These are phyloP conservation scores for Flaveria brownii DNA, from an alignment of 129 eudicot species.

Conservation along the genomic window DNA sequence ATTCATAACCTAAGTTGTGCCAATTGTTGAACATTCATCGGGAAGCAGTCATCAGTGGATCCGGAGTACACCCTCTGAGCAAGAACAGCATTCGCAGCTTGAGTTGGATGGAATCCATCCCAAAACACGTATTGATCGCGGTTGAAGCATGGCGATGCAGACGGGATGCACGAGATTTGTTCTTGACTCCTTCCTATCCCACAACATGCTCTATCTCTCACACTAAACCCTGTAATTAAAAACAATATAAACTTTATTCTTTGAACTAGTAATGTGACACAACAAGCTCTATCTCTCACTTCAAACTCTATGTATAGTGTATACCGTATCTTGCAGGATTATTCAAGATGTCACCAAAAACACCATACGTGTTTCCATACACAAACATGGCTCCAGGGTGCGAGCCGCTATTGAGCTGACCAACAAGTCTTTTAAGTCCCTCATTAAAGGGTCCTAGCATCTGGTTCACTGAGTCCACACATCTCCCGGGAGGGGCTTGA, in stretches of 20 bases:
- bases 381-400: conserved; percentile 81
- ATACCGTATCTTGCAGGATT: conserved; percentile 68
- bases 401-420: conserved; percentile 56
- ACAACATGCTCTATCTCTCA: conserved; percentile 70
- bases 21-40: conserved; percentile 75
- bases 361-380: conserved; percentile 72
- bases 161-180: conserved; percentile 73
- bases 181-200: conserved; percentile 78
- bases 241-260: too few species aligned
- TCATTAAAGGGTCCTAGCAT: conserved; percentile 75
- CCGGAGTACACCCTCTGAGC: conserved; percentile 79
- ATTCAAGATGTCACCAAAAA: conserved; percentile 78
- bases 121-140: conserved; percentile 75
- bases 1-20: conserved; percentile 51
- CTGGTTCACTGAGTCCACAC: conserved; percentile 81
- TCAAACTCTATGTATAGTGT: background rate
- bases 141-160: conserved; percentile 54
- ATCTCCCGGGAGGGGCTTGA: conserved; percentile 71
- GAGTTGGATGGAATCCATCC: conserved; percentile 96
- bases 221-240: conserved; percentile 57
- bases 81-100: conserved; percentile 70
- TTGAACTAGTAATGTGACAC: background rate
- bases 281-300: too few species aligned
- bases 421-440: conserved; percentile 61
- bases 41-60: conserved; percentile 54